Conservation (phyloP, 192 early-diverging fungal genomes). For the Coemansia sp. region DNA sequence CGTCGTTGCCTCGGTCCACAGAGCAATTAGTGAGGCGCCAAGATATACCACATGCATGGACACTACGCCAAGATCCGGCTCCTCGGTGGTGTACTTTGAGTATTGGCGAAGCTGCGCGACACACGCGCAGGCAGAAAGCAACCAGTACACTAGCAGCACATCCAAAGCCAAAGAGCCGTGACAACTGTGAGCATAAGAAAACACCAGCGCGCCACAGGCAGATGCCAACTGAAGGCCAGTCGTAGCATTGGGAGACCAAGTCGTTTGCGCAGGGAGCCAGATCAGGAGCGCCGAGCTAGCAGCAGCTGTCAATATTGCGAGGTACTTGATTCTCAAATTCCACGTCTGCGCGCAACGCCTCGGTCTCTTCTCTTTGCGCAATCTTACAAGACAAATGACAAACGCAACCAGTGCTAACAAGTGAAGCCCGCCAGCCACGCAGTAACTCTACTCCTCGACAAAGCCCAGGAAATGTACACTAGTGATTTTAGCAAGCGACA, state of each 20-base stretch:
- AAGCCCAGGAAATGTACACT: neutral
- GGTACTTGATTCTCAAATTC: neutral
- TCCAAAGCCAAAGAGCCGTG: constrained; percentile 3
- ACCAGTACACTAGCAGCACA: constrained; percentile 22
- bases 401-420: neutral
- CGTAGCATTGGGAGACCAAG: neutral
- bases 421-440: neutral
- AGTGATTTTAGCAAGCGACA: neutral
- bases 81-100: neutral
- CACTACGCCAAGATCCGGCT: neutral
- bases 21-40: neutral
- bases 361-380: neutral
- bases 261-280: neutral
- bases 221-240: constrained; percentile 4
- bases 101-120: neutral
- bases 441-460: neutral
- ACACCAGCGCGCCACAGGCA: neutral
- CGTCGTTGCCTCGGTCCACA: neutral
- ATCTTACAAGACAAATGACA: neutral
- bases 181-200: neutral
- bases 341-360: neutral
- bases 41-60: neutral
- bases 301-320: neutral
- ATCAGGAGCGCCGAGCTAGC: neutral
- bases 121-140: neutral